Evolutionary conservation across 1,284 basidiomycete genomes (phyloP).

Genomic region (Coniferiporia sulphurascens): DNA sequence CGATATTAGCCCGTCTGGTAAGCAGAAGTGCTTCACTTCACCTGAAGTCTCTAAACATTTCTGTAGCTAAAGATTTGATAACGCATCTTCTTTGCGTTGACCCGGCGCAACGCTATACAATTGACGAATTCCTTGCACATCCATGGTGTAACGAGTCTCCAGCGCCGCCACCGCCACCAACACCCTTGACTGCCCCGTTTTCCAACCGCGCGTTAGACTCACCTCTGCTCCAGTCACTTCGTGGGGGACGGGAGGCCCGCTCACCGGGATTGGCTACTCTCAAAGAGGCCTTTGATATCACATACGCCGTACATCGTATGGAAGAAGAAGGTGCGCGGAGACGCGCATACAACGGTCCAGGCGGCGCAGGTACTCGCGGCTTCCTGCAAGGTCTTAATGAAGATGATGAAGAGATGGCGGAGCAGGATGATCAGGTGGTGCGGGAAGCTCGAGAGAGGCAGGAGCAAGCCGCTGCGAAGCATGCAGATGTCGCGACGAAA

Average conservation of each 20-base stretch:
- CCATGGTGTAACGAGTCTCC: constrained; percentile 86
- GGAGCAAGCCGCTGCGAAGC: constrained; percentile 29
- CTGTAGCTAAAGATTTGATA: constrained; percentile 91
- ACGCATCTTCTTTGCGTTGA: constrained; percentile 95
- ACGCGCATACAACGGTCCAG: constrained; percentile 72
- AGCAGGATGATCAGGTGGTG: constrained; percentile 33
- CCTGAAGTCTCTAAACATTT: background rate
- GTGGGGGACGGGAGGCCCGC: constrained; percentile 77
- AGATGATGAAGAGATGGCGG: constrained; percentile 78
- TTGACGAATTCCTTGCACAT: constrained; percentile 96
- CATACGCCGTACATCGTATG: constrained; percentile 98
- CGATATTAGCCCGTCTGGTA: constrained; percentile 81
- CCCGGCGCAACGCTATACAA: constrained; percentile 92
- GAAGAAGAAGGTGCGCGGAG: constrained; percentile 93
- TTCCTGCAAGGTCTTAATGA: constrained; percentile 89
- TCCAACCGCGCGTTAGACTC: constrained; percentile 76
- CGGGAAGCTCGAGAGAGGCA: constrained; percentile 41
- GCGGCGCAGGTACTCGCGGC: constrained; percentile 74
- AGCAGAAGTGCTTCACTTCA: constrained; percentile 21
- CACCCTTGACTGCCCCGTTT: constrained; percentile 45
- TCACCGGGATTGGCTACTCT: constrained; percentile 90
- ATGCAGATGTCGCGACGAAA: constrained; percentile 35
- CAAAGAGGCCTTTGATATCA: constrained; percentile 98
- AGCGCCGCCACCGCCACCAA: constrained; percentile 56
- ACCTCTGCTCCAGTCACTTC: constrained; percentile 79